Percentiles rank a stretch among this genome's conserved stretches.
phyloP scores from a whole-genome alignment of 495 filamentous ascomycete genomes.

The Hypoxylon trugodes region DNA sequence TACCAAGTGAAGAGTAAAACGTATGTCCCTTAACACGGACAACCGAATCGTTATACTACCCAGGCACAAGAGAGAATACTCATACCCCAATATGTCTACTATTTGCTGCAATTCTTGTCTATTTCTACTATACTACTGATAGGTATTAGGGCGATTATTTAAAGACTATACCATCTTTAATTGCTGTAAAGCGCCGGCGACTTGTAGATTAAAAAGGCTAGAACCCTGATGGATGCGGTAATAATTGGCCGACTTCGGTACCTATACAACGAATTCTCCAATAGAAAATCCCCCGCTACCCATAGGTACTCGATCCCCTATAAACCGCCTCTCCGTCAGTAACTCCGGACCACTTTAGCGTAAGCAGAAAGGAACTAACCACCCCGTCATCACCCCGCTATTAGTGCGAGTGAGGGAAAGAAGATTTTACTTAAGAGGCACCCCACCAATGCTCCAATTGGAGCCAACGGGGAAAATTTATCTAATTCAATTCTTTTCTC shows the following conservation, averaged over 20 bases:
- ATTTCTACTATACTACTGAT: too few relatives aligned
- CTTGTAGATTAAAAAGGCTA: not conserved
- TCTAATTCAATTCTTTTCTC: too few relatives aligned
- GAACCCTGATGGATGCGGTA: conserved; percentile 27
- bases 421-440: conserved; percentile 21
- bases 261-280: conserved; percentile 8
- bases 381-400: conserved; percentile 29
- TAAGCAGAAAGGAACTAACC: conserved; percentile 7
- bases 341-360: conserved; percentile 26
- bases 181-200: too few relatives aligned
- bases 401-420: not conserved
- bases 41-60: too few relatives aligned
- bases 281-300: too few relatives aligned
- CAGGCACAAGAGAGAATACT: too few relatives aligned
- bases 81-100: too few relatives aligned
- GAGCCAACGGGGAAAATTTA: conserved; percentile 17
- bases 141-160: too few relatives aligned
- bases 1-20: too few relatives aligned
- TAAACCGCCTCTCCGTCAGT: conserved; percentile 30
- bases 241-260: conserved; percentile 40
- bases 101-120: too few relatives aligned
- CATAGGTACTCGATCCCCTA: not conserved
- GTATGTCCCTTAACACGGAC: too few relatives aligned
- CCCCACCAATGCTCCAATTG: conserved; percentile 35
- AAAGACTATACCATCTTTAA: too few relatives aligned